Base-by-base conservation (phyloP, 371 early-diverging fungal genomes). In the Mucor circinelloides region DNA sequence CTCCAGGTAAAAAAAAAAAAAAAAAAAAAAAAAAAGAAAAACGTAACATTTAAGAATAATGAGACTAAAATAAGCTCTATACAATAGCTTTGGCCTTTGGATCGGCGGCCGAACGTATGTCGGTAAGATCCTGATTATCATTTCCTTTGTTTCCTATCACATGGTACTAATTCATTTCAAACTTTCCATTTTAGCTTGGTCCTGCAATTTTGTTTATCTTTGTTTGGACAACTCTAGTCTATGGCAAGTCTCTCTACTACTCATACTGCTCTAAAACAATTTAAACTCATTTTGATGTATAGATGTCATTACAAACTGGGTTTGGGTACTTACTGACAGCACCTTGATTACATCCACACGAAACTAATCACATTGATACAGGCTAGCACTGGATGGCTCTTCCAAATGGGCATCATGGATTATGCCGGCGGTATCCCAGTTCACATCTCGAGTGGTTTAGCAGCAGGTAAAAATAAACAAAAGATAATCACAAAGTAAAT, bases 371-470 rank as follows among this genome's bases (percentile, higher is more conserved):
- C 15, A 55, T 27, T 55, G 7, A 17, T 7, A n/a, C 6, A 55
- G 55, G 55, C 55, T 8, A 42, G 56, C 23, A 86, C 87, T 63
- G 94, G 95, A 6, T 94, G 92, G 93, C 66, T 91, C 36, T 70
- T 72, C 23, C 78, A 86, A 61, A 67, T 93, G 70, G 94, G 94
- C 25, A 84, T 81, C 17, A 77, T 92, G 71, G 95, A 95, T 73
- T 95, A 88, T 83, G 95, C 95, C 56, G 95, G 77, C 40, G 95
- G 95, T 12, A 90, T 90, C 19, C 91, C 94, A 10, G 94, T 95
- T 6, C 93, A 95, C 70, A 89, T 92, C 38, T 85, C 93, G 19
- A 90, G 91, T 25, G 95, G 95, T 42, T 85, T 91, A 54, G 91
- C 90, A 17, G 94, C 90, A 50, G 63, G 63, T 63, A 63, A 52